Conservation (phyloP, 257 asterid genomes). For the Nicotiana attenuata region DNA sequence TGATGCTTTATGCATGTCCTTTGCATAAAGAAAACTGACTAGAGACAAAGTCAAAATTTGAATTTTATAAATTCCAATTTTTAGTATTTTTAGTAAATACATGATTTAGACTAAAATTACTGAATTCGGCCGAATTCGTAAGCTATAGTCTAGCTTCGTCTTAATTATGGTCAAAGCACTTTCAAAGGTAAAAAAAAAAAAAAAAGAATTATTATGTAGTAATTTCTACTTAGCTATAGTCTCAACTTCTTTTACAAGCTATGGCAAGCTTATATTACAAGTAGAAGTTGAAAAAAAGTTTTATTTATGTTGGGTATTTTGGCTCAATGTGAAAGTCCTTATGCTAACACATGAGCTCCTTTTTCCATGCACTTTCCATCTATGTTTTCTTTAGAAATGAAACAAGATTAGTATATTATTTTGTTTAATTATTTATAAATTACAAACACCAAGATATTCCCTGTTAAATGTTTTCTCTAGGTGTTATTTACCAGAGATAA, state of each 20-base stretch:
- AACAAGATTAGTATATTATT: not conserved
- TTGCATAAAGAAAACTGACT: no score
- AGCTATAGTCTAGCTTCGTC: no score
- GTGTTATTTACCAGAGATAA: constrained; percentile 29
- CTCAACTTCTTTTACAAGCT: not conserved
- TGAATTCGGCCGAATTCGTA: no score
- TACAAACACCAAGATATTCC: constrained; percentile 28
- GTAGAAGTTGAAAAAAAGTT: not conserved
- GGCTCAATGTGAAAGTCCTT: not conserved
- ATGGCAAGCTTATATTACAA: not conserved
- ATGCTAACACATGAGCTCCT: not conserved
- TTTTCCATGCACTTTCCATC: not conserved
- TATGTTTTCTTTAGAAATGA: not conserved
- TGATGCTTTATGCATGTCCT: no score
- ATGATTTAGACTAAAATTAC: no score
- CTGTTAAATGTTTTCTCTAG: constrained; percentile 27
- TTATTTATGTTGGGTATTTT: not conserved
- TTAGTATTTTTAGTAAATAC: no score
- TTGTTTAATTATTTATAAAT: not conserved
- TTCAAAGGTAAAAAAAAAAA: not conserved
- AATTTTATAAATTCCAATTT: no score
- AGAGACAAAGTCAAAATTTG: no score
- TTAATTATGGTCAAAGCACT: not conserved
- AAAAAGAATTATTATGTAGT: no score
- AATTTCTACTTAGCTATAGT: not conserved